Base-by-base conservation (phyloP, 352 stramenopile genomes). In the Thalassiosira livingstoniorum region DNA sequence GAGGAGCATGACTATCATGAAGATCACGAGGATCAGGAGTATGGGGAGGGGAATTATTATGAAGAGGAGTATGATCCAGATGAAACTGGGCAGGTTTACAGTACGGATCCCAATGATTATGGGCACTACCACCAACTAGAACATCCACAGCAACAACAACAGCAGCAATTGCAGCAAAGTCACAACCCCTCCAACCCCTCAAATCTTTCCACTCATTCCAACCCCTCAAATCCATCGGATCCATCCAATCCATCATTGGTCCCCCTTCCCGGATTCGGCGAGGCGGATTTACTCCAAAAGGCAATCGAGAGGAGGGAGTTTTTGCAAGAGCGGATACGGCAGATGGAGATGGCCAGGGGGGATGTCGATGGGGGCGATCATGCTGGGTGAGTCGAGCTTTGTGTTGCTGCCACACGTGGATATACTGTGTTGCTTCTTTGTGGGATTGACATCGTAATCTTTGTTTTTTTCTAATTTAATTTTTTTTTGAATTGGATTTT, bases 231-330 rank as follows among this genome's bases (percentile, higher is more conserved):
- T n/a, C n/a, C n/a, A n/a, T n/a, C n/a, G n/a, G n/a, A n/a, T n/a
- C n/a, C n/a, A n/a, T n/a, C n/a, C n/a, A 34, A 32, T 32, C 18
- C 29, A 27, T 66, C 73, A 10, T 34, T 83, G 11, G 13, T 70
- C 10, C 68, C 76, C 0, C 32, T 79, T 1, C 67, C 67, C 0
- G 62, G 57, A 23, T 73, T 75, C 37, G 78, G 74, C 25, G 78
- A 86, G 37, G 66, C 66, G n/a, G 78, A 82, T 29, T 43, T 86
- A 5, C 72, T 86, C 29, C 66, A 80, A 55, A 34, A 73, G 27
- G 78, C 66, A 1, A 86, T 86, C 15, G 60, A 86, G 29, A 65
- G 78, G 57, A 25, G 78, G 23, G 32, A 53, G n/a, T 31, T 81
- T 29, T 43, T 86, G 13, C 78, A 78, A 43, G 53, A 86, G 75